Base-by-base conservation (phyloP, 495 filamentous ascomycete species). In the Schizothecium vesticola region DNA sequence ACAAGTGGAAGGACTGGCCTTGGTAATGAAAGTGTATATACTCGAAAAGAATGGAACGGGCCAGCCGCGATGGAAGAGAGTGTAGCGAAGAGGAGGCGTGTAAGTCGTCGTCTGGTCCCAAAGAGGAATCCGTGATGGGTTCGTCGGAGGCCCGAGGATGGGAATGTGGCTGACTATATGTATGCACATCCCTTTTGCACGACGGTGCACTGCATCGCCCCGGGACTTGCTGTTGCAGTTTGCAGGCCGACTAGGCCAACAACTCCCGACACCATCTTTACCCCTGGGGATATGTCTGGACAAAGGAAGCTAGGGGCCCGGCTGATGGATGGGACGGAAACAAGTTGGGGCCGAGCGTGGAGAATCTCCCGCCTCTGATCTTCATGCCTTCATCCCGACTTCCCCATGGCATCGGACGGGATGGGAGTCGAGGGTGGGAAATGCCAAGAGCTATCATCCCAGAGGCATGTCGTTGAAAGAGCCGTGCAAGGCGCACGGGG, bases 401-500 rank as follows among this genome's bases (percentile, higher is more conserved):
- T 51, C n/a, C 19, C 43, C 43, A 51, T 51, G 19, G 43, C 5
- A 51, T 51, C 43, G 63, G 19, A 55, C 25, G 23, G 36, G 3
- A 24, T 31, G 22, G 26, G n/a, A 56, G 24, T 5, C 55, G 24
- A 28, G 29, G 33, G 21, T 22, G 19, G 43, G 33, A 43, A 55
- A n/a, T 16, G 61, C 61, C 61, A 63, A 63, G 61, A 43, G 26
- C 12, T 63, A 19, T 10, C 29, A 33, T 43, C 61, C 61, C 24
- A 33, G 29, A 22, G 43, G 28, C 29, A 43, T 64, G 61, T 31
- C 59, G 28, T 31, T 33, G 60, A 61, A 24, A 56, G 61, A 36
- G 29, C 61, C 25, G n/a, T 58, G 51, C 43, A 16, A 55, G 24
- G 63, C 22, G 63, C 63, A 65, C 63, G 63, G 63, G 63, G 63